A percentile compares a stretch with the other conserved stretches of the same genome.
phyloP scores from a whole-genome alignment of 805 yeast species.

The Ogataea philodendri region DNA sequence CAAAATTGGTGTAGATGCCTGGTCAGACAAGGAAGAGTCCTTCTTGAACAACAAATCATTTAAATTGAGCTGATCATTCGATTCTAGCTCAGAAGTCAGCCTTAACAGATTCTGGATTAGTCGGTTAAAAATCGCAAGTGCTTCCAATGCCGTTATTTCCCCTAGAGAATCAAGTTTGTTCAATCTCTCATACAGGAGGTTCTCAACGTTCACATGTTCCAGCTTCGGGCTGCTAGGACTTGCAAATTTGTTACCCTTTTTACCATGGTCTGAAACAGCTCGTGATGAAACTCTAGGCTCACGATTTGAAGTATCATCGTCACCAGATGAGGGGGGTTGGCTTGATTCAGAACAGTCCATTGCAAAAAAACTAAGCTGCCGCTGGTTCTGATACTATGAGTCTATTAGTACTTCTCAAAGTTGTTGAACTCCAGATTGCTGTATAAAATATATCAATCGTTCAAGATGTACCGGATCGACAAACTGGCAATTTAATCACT shows the following conservation, averaged over 20 bases:
- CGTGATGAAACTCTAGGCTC: too few species aligned
- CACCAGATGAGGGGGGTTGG: too few species aligned
- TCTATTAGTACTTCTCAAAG: not conserved
- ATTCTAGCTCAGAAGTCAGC: conserved; percentile 14
- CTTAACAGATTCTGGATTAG: conserved; percentile 27
- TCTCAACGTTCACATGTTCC: conserved; percentile 12
- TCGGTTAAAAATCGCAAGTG: conserved; percentile 29
- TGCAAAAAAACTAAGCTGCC: too few species aligned
- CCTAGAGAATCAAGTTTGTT: conserved; percentile 8
- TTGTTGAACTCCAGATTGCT: not conserved
- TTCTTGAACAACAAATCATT: conserved; percentile 16
- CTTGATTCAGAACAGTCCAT: too few species aligned
- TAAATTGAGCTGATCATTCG: conserved; percentile 16
- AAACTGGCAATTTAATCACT: too few species aligned
- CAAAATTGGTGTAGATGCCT: too few species aligned
- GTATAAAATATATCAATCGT: not conserved
- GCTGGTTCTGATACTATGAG: too few species aligned
- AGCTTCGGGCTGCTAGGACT: too few species aligned
- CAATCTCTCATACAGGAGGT: conserved; percentile 1
- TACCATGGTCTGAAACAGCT: too few species aligned
- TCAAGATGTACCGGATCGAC: too few species aligned
- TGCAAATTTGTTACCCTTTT: too few species aligned
- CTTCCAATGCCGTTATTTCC: conserved; percentile 29
- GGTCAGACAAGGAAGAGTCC: not conserved
- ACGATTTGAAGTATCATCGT: too few species aligned